phyloP scores from a whole-genome alignment of 2,329 filamentous ascomycete genomes.

The Colletotrichum eremochloae region DNA sequence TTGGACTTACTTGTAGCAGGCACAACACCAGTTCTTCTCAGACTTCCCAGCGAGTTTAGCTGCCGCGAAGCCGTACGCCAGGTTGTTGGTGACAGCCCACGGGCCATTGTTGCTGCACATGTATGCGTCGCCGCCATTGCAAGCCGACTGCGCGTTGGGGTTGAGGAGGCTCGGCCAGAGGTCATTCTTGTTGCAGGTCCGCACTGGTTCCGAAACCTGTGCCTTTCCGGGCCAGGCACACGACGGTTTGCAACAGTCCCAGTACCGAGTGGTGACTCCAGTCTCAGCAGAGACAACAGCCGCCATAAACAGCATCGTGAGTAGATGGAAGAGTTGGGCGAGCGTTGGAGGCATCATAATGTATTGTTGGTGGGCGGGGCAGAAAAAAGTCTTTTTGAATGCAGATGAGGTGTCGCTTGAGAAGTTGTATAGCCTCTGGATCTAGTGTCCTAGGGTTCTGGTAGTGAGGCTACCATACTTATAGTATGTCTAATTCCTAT shows the following conservation, averaged over 20 bases:
- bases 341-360: neutral
- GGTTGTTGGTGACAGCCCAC: conserved; percentile 69
- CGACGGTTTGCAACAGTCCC: conserved; percentile 80
- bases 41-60: conserved; percentile 66
- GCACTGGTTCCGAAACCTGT: conserved; percentile 62
- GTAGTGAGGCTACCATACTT: neutral
- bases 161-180: conserved; percentile 57
- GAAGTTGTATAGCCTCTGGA: neutral
- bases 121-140: conserved; percentile 70
- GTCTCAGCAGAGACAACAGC: neutral
- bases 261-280: conserved; percentile 56
- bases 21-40: conserved; percentile 73
- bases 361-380: neutral
- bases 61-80: conserved; percentile 77
- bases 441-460: too few species aligned
- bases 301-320: neutral
- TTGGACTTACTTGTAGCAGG: neutral
- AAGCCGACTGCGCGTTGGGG: conserved; percentile 64
- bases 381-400: neutral
- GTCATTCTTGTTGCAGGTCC: conserved; percentile 69
- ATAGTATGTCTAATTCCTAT: neutral
- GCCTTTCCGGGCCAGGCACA: conserved; percentile 73
- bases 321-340: neutral
- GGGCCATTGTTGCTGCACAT: conserved; percentile 74
- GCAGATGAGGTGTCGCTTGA: neutral